phyloP scores from a whole-genome alignment of 164 flowering plant species.

The Macadamia tetraphylla region DNA sequence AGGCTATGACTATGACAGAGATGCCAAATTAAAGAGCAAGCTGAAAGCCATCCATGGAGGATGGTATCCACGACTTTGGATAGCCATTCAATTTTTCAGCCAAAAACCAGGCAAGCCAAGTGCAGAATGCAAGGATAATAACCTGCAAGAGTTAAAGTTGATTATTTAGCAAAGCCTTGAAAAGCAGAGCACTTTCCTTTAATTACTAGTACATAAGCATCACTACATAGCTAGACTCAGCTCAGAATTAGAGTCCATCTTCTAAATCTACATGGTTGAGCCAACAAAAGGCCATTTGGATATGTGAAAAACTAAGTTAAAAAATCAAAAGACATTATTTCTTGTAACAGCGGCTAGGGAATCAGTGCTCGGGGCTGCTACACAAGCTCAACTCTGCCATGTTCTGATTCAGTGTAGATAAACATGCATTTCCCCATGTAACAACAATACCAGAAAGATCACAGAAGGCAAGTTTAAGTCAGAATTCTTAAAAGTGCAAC shows the following conservation, averaged over 20 bases:
- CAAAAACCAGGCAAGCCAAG: slow-evolving; percentile 86
- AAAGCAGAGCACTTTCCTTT: not conserved
- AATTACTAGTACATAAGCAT: not conserved
- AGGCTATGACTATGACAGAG: slow-evolving; percentile 94
- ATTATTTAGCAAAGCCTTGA: not conserved
- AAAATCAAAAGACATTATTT: not conserved
- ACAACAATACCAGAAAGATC: not conserved
- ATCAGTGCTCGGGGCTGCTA: not conserved
- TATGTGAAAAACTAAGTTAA: not conserved
- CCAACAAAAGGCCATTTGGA: not conserved
- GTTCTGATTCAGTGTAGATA: not conserved
- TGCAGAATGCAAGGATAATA: slow-evolving; percentile 48
- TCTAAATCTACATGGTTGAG: not conserved
- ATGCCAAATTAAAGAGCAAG: slow-evolving; percentile 95
- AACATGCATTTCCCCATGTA: not conserved
- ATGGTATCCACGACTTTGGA: slow-evolving; percentile 80
- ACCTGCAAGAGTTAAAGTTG: slow-evolving; percentile 39
- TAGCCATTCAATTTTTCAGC: slow-evolving; percentile 63
- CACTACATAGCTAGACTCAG: not conserved
- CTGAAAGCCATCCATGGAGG: slow-evolving; percentile 83
- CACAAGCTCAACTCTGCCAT: not conserved
- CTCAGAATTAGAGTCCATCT: too few relatives aligned
- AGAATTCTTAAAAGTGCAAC: not conserved
- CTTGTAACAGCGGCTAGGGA: too few relatives aligned
- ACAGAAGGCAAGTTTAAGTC: not conserved